A percentile compares a stretch with the other conserved stretches of the same genome.
Evolutionary conservation across 352 stramenopile species (phyloP).

Genomic region (Bremia lactucae): DNA sequence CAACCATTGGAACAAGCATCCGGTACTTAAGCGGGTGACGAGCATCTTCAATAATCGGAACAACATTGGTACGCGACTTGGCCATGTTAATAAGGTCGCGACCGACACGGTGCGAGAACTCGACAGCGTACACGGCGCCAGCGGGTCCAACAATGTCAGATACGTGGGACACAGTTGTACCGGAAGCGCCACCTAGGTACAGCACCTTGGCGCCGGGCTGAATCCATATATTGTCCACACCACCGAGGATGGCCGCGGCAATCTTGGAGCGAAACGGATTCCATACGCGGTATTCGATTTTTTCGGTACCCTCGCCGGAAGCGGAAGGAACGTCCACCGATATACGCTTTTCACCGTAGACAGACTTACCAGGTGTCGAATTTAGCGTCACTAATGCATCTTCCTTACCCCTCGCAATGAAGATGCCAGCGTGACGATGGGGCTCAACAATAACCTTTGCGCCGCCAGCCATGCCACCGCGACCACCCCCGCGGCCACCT

Average conservation of each 20-base stretch:
- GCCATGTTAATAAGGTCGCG: slow-evolving; percentile 99
- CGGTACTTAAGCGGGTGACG: slow-evolving; percentile 97
- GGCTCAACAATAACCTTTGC: slow-evolving; percentile 96
- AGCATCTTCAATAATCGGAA: slow-evolving; percentile 99
- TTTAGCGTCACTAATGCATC: slow-evolving; percentile 98
- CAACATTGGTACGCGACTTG: slow-evolving; percentile 98
- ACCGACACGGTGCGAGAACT: slow-evolving; percentile 98
- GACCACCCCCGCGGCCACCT: slow-evolving; percentile 45
- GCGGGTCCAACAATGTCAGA: slow-evolving; percentile 97
- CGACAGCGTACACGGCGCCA: slow-evolving; percentile 97
- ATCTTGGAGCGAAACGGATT: slow-evolving; percentile 99
- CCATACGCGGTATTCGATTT: slow-evolving; percentile 99
- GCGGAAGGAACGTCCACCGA: slow-evolving; percentile 92
- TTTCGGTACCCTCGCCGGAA: slow-evolving; percentile 85
- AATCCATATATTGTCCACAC: slow-evolving; percentile 99
- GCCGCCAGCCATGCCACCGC: slow-evolving; percentile 90
- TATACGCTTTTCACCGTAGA: slow-evolving; percentile 99
- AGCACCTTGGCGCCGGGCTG: slow-evolving; percentile 95
- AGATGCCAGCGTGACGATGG: slow-evolving; percentile 97
- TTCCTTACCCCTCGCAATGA: slow-evolving; percentile 97
- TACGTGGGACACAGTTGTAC: slow-evolving; percentile 98
- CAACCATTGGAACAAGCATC: slow-evolving; percentile 98
- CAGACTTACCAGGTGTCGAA: slow-evolving; percentile 95
- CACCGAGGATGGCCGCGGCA: slow-evolving; percentile 96
- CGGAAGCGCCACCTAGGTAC: slow-evolving; percentile 97